Percentiles rank a stretch among this genome's conserved stretches.
Evolutionary conservation across 352 stramenopile genomes (phyloP).

Genomic region (Phytophthora nicotianae): DNA sequence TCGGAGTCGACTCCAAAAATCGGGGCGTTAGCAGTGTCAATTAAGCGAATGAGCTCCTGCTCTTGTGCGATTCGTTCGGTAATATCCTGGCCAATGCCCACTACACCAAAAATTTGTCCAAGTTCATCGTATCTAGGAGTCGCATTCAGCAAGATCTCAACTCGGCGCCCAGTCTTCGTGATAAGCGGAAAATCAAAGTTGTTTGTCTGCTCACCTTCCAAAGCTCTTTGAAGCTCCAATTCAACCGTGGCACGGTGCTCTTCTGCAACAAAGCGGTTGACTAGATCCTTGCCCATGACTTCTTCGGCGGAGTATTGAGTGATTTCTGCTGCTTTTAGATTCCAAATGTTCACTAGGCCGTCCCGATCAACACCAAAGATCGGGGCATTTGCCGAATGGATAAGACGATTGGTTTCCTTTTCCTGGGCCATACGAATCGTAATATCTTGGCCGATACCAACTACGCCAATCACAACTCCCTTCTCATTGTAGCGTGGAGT

Average conservation of each 20-base stretch:
- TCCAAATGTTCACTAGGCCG: slow-evolving; percentile 71
- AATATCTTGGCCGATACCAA: slow-evolving; percentile 69
- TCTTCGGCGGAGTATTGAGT: slow-evolving; percentile 82
- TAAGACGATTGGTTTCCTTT: slow-evolving; percentile 64
- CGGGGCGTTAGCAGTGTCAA: slow-evolving; percentile 75
- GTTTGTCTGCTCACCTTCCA: slow-evolving; percentile 56
- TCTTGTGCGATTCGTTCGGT: slow-evolving; percentile 64
- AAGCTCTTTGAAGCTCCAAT: slow-evolving; percentile 15
- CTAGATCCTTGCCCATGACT: slow-evolving; percentile 75
- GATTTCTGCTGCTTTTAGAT: slow-evolving; percentile 76
- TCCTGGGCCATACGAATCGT: slow-evolving; percentile 73
- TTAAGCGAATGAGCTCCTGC: slow-evolving; percentile 67
- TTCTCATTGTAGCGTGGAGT: slow-evolving; percentile 63
- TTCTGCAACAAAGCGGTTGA: slow-evolving; percentile 57
- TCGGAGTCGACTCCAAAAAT: slow-evolving; percentile 77
- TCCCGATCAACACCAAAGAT: slow-evolving; percentile 78
- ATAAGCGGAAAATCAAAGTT: slow-evolving; percentile 88
- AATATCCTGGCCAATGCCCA: slow-evolving; percentile 82
- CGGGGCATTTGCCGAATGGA: slow-evolving; percentile 71
- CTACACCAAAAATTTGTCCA: slow-evolving; percentile 77
- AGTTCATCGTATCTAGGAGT: slow-evolving; percentile 71
- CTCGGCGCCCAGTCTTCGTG: slow-evolving; percentile 48
- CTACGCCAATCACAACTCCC: slow-evolving; percentile 59
- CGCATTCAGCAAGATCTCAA: slow-evolving; percentile 70
- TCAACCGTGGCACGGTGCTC: slow-evolving; percentile 36